Evolutionary conservation across 139 green algal genomes (phyloP).

Genomic region (Chlamydomonas sphaeroides): DNA sequence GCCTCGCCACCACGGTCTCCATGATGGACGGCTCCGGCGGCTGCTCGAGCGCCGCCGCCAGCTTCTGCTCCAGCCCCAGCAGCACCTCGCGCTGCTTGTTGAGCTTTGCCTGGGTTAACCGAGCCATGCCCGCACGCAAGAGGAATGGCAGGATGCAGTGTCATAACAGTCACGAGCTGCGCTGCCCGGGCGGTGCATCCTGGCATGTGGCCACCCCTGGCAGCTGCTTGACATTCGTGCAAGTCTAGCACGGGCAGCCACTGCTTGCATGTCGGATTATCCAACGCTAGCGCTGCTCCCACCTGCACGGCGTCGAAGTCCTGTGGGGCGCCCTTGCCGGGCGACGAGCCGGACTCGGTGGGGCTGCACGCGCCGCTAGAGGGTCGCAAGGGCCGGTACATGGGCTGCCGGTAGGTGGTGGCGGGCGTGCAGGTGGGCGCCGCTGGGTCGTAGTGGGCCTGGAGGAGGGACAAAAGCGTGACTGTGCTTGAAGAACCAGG

Average conservation of each 20-base stretch:
- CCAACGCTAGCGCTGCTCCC: too few species aligned
- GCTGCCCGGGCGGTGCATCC: too few species aligned
- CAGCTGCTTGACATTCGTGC: too few species aligned
- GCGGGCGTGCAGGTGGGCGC: slow-evolving; percentile 27
- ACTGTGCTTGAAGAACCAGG: too few species aligned
- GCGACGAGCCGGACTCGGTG: neutral
- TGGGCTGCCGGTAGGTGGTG: slow-evolving; percentile 3
- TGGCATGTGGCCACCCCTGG: too few species aligned
- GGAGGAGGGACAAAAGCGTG: too few species aligned
- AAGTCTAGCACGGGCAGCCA: too few species aligned
- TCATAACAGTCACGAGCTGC: too few species aligned
- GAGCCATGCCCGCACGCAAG: neutral
- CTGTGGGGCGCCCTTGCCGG: too few species aligned
- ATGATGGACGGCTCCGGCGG: neutral
- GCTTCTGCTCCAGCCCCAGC: neutral
- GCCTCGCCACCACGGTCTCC: slow-evolving; percentile 13
- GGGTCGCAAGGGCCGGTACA: neutral
- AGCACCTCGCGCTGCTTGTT: neutral
- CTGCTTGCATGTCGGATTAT: too few species aligned
- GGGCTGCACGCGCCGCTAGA: neutral
- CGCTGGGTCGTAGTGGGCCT: neutral
- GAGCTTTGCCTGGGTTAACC: slow-evolving; percentile 25
- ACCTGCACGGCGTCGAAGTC: too few species aligned
- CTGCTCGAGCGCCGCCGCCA: neutral
- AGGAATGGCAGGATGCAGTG: neutral